phyloP scores from a whole-genome alignment of 768 basidiomycete species.

The Xerocomellus intermedius region DNA sequence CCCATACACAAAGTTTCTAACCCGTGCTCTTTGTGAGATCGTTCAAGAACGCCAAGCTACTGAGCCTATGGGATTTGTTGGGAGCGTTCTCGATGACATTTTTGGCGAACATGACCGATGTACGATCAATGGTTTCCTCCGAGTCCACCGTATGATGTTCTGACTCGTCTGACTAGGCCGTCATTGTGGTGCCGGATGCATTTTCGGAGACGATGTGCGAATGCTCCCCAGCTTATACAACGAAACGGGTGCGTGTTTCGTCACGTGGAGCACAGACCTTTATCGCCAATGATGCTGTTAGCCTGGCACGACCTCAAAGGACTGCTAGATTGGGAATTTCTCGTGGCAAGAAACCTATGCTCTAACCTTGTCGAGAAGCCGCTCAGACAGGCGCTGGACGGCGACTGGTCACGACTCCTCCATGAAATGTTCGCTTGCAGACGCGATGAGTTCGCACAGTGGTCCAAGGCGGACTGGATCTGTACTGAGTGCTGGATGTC shows the following conservation, averaged over 20 bases:
- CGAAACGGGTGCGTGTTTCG: neutral
- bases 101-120: neutral
- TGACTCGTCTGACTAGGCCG: neutral
- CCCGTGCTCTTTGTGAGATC: neutral
- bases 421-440: conserved; percentile 1
- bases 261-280: no score
- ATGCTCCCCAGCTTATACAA: neutral
- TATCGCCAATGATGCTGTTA: neutral
- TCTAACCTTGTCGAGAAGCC: neutral
- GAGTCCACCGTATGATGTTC: neutral
- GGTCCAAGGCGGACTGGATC: conserved; percentile 4
- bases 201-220: neutral
- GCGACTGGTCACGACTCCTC: conserved; percentile 3
- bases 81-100: conserved; percentile 1
- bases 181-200: no score
- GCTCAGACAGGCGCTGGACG: neutral
- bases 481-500: neutral
- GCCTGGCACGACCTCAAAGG: conserved; percentile 5
- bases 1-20: neutral
- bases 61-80: neutral
- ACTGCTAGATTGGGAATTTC: neutral
- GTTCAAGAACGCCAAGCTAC: neutral
- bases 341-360: neutral
- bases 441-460: neutral
- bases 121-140: neutral